phyloP scores from a whole-genome alignment of 2,329 filamentous ascomycete genomes.

The Colletotrichum orchidophilum region DNA sequence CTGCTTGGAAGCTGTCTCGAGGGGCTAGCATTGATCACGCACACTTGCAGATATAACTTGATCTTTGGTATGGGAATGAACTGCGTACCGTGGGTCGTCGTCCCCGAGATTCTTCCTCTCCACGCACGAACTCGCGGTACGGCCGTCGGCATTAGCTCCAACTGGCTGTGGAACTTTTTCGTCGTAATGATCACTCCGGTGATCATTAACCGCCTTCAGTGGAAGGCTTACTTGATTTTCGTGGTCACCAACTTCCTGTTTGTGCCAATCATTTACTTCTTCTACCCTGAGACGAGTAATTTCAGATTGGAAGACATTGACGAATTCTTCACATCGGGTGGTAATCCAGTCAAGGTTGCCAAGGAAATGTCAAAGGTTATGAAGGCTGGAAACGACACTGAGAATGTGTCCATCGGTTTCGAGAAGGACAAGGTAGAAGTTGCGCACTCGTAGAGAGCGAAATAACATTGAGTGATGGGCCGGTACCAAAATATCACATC shows the following conservation, averaged over 20 bases:
- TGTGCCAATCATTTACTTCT: slow-evolving; percentile 53
- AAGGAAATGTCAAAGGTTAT: slow-evolving; percentile 25
- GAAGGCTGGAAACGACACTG: not conserved
- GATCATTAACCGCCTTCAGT: slow-evolving; percentile 55
- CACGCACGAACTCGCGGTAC: slow-evolving; percentile 44
- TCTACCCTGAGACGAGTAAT: slow-evolving; percentile 63
- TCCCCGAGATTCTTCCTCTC: slow-evolving; percentile 47
- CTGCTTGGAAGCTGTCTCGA: no score
- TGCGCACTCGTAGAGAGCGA: not conserved
- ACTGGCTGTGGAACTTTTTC: slow-evolving; percentile 49
- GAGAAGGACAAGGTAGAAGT: not conserved
- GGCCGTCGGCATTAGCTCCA: slow-evolving; percentile 44
- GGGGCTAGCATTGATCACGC: no score
- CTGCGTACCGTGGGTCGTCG: slow-evolving; percentile 49
- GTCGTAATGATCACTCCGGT: slow-evolving; percentile 62
- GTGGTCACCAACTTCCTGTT: slow-evolving; percentile 57
- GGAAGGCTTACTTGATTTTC: slow-evolving; percentile 63
- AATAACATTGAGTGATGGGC: not conserved
- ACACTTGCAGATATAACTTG: slow-evolving; percentile 44
- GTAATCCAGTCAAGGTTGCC: slow-evolving; percentile 32
- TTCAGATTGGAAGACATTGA: slow-evolving; percentile 62
- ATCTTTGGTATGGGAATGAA: slow-evolving; percentile 40
- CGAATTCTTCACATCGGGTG: slow-evolving; percentile 49
- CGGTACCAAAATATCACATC: no score
- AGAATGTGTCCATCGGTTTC: not conserved